Base-by-base conservation (phyloP, 805 yeast species). In the Nakazawaea ambrosiae region DNA sequence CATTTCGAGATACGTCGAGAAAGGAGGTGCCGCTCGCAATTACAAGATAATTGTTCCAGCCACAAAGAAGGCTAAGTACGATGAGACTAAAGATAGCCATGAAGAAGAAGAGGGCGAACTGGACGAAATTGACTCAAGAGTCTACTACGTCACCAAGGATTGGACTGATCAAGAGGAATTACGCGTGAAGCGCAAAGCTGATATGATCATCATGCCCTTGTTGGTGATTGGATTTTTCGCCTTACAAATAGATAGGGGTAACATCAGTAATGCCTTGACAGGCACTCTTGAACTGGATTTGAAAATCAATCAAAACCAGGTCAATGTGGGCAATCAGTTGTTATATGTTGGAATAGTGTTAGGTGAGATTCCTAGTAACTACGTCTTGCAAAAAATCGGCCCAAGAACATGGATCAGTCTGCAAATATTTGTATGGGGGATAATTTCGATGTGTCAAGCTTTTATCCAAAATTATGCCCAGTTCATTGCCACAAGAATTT, bases 361-460 rank as follows among this genome's bases (percentile, higher is more conserved):
- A 17, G 72, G 81, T 14, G 86, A 80, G 51, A 53, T 79, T 10
- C 86, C 86, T 0, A 76, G 83, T 2, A 84, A 79, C 49, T 60
- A 79, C 45, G 61, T 79, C 23, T 71, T 81, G n/a, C 78, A 80
- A 53, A 65, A 63, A 37, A 36, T 79, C 25, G 87, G 86, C 11
- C 73, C 81, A 3, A 84, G 78, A 48, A 47, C 63, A 19, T 76
- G 80, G 72, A 70, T 78, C 43, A 83, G 84, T 3, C 54, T 63
- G 27, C 82, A 78, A 48, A 66, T 78, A 53, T 47, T 60, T 17
- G 42, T 65, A 1, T 79, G 86, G 86, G 66, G 75, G 34, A 42
- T 69, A 7, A 76, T 78, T 12, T 71, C 81, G 3, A 57, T 72
- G 30, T 55, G 59, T 31, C 85, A 79, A 51, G 68, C 67, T 30